Conservation (phyloP, 805 yeast genomes). For the Diddensiella santjacobensis region DNA sequence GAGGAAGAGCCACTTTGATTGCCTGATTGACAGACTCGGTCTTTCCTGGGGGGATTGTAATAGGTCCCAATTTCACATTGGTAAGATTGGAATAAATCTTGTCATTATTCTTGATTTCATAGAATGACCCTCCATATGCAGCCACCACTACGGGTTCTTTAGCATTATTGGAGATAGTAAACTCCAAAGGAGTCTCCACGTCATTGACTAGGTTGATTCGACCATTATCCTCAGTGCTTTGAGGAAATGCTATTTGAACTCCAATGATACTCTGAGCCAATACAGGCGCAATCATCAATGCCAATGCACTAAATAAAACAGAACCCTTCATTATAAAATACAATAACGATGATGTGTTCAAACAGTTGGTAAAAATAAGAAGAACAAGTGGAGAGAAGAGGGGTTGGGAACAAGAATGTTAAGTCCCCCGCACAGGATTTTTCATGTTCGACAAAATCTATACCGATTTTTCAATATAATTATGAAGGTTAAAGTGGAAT, state of each 20-base stretch:
- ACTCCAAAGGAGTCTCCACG: conserved; percentile 23
- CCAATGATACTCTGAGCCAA: conserved; percentile 11
- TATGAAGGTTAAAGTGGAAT: conserved; percentile 31
- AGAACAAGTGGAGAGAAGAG: no score
- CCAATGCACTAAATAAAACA: not conserved
- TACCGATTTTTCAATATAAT: no score
- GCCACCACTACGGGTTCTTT: conserved; percentile 22
- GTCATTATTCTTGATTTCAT: conserved; percentile 16
- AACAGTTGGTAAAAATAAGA: no score
- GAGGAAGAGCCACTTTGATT: conserved; percentile 53
- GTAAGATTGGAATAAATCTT: conserved; percentile 48
- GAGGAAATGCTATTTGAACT: conserved; percentile 4
- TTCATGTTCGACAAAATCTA: no score
- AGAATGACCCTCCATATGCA: conserved; percentile 25
- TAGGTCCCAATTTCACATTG: conserved; percentile 59
- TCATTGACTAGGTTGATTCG: conserved; percentile 25
- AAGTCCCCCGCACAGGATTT: no score
- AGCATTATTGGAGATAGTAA: conserved; percentile 28
- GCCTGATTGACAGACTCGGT: conserved; percentile 51
- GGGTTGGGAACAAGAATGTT: no score
- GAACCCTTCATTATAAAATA: conserved; percentile 9
- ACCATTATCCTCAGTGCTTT: not conserved
- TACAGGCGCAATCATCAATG: conserved; percentile 8
- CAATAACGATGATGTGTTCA: no score
- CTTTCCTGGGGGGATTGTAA: conserved; percentile 49